A percentile compares a stretch with the other conserved stretches of the same genome.
Conservation (phyloP, 2,329 filamentous ascomycete species). For the Hypoxylon rubiginosum region DNA sequence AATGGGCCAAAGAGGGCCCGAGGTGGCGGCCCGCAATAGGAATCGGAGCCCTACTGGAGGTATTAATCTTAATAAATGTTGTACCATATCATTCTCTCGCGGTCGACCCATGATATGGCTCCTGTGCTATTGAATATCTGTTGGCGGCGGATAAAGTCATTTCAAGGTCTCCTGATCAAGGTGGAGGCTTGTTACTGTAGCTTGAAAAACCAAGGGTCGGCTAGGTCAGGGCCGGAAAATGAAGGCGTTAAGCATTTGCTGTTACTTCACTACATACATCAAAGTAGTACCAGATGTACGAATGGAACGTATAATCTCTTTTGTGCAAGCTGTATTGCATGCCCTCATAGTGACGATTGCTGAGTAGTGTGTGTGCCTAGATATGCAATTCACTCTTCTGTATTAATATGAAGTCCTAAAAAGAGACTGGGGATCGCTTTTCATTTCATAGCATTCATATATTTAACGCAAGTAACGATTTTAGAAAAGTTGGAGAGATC, state of each 20-base stretch:
- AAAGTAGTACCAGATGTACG: conserved; percentile 32
- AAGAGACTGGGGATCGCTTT: no score
- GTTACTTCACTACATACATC: conserved; percentile 6
- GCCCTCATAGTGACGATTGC: background rate
- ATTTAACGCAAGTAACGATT: no score
- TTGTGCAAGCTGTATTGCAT: conserved; percentile 27
- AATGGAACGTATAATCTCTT: conserved; percentile 39
- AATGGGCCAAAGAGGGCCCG: conserved; percentile 57
- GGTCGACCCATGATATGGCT: background rate
- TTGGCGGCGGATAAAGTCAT: conserved; percentile 1
- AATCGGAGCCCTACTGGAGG: background rate
- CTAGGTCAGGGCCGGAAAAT: conserved; percentile 26
- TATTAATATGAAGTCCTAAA: no score
- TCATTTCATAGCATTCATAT: no score
- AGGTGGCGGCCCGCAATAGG: conserved; percentile 49
- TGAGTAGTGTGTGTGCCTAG: background rate
- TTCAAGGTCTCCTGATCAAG: conserved; percentile 1
- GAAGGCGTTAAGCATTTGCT: conserved; percentile 30
- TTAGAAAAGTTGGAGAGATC: no score
- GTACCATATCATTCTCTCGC: conserved; percentile 9
- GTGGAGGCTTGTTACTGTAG: conserved; percentile 10
- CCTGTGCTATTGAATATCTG: conserved; percentile 2
- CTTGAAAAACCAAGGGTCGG: conserved; percentile 21
- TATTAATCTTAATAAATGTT: conserved; percentile 7
- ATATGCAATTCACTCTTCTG: no score